Base-by-base conservation (phyloP, 257 asterid genomes). In the Nicotiana otophora region DNA sequence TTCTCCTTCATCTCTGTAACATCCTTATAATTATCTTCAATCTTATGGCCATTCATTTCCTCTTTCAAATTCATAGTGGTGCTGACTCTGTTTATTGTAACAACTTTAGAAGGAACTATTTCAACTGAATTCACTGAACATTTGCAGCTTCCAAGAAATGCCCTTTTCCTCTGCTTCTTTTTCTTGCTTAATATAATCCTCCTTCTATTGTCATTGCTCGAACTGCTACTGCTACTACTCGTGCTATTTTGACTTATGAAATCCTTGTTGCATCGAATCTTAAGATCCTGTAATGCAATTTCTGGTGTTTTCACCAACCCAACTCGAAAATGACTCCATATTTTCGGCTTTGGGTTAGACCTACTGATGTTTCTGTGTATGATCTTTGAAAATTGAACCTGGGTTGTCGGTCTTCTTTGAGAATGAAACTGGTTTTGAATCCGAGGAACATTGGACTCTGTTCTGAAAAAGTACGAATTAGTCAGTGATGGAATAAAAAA, bases 401-500 rank as follows among this genome's bases (percentile, higher is more conserved):
- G 91, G 57, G 97, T 97, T 5, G 94, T 92, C 0, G 97, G 98
- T 77, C 98, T 95, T 0, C 94, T 97, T 82, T 91, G 94, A 31
- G 98, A 93, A 74, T 92, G 91, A 87, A 91, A 92, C 20, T 82
- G 90, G 77, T 90, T 89, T 4, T 82, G 86, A 12, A 87, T 87
- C 55, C 66, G 39, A 53, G 42, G 42, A 46, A 15, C 34, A 28
- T 51, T 85, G 7, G 95, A 90, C 26, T 87, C 93, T 6, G 92
- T 88, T 79, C 95, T 83, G 70, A 90, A 85, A 77, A 88, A 48
- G 54, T 86, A 78, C 9, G 12, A 8, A 34, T 34, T 4, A 33
- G 33, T 67, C 1, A 65, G 7, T 65, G 16, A 15, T 3, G 6
- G 16, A 65, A 3, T 3, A 1, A 66, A 12, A 33, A 66, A 16